Percentiles rank a stretch among this genome's conserved stretches.
phyloP scores from a whole-genome alignment of 352 stramenopile genomes.

The Thalassiosira allenii region DNA sequence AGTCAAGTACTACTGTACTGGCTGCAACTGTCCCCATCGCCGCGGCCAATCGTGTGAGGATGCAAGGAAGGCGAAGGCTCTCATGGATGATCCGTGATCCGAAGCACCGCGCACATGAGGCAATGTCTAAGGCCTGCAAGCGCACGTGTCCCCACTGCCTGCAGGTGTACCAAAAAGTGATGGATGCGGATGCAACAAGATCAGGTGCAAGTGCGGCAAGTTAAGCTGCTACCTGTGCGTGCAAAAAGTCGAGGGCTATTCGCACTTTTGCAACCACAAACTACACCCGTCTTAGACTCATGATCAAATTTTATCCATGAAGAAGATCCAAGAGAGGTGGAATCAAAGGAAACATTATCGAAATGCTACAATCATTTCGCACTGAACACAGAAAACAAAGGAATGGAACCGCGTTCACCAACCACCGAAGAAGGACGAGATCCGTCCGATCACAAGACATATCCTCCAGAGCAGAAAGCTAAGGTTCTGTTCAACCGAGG shows the following conservation, averaged over 20 bases:
- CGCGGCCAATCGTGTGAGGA: conserved; percentile 18
- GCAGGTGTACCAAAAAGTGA: conserved; percentile 38
- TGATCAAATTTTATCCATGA: no score
- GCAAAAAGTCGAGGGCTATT: conserved; percentile 31
- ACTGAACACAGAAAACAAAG: neutral
- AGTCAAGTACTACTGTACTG: conserved; percentile 33
- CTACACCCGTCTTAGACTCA: no score
- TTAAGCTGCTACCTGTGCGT: conserved; percentile 41
- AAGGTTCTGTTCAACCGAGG: neutral
- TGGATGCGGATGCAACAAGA: conserved; percentile 47
- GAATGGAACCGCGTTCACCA: neutral
- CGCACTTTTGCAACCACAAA: conserved; percentile 41
- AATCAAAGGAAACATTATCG: no score
- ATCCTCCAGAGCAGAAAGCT: neutral
- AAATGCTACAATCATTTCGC: neutral
- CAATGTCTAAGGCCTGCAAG: conserved; percentile 15
- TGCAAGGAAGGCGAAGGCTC: neutral
- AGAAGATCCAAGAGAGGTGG: no score
- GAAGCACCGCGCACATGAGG: conserved; percentile 22
- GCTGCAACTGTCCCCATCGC: conserved; percentile 21
- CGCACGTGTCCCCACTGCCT: conserved; percentile 22
- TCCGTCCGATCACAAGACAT: neutral
- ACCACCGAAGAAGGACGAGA: neutral
- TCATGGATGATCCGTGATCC: conserved; percentile 10
- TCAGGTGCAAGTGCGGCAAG: conserved; percentile 29